phyloP scores from a whole-genome alignment of 2,329 filamentous ascomycete genomes.

The Nemania sp. region DNA sequence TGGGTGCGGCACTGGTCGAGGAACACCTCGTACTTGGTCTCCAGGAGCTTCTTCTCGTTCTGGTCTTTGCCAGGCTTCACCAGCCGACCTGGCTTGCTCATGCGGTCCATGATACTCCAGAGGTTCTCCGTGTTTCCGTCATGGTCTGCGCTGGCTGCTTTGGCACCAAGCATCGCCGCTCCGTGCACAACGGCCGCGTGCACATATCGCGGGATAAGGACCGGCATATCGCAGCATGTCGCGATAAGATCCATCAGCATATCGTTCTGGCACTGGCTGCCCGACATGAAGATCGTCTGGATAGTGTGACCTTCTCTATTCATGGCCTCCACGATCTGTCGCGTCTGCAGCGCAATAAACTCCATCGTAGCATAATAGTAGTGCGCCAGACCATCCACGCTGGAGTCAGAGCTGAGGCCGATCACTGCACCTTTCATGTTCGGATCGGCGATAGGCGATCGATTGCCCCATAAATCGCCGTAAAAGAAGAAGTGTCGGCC shows the following conservation, averaged over 20 bases:
- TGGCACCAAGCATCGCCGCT: constrained; percentile 97
- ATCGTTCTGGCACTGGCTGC: constrained; percentile 94
- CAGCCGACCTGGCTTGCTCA: constrained; percentile 90
- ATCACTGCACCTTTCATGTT: constrained; percentile 91
- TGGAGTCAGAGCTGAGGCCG: constrained; percentile 84
- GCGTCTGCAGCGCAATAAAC: constrained; percentile 95
- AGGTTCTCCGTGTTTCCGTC: constrained; percentile 81
- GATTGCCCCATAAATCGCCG: constrained; percentile 95
- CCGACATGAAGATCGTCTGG: constrained; percentile 96
- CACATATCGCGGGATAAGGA: constrained; percentile 90
- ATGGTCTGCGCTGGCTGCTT: constrained; percentile 83
- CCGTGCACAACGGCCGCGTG: constrained; percentile 95
- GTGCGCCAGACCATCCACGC: constrained; percentile 81
- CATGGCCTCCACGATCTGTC: constrained; percentile 94
- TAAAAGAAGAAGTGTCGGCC: constrained; percentile 98
- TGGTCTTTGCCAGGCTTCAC: constrained; percentile 74
- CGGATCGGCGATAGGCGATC: constrained; percentile 88
- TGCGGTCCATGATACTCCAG: constrained; percentile 97
- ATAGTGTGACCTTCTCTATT: constrained; percentile 87
- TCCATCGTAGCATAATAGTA: constrained; percentile 97
- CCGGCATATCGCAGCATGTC: constrained; percentile 87
- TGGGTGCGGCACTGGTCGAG: constrained; percentile 88
- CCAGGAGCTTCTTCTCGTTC: constrained; percentile 76
- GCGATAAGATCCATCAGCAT: constrained; percentile 91
- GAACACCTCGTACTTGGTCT: constrained; percentile 95